Evolutionary conservation across 2,329 filamentous ascomycete genomes (phyloP), one percentile per base, ranked within the genome.

Genomic region (Elsinoe ampelina): DNA sequence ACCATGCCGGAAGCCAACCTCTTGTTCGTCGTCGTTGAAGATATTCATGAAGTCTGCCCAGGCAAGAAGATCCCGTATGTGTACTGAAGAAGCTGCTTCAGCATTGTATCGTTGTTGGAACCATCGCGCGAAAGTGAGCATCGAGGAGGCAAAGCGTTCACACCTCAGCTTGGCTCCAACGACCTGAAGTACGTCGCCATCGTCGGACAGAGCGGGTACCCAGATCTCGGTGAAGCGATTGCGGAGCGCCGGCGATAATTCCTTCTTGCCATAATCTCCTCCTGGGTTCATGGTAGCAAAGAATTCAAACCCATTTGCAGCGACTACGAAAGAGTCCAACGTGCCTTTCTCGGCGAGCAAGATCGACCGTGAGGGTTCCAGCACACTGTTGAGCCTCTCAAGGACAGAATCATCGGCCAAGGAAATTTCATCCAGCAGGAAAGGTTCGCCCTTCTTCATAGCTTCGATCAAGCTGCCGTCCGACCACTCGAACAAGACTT

Each of bases 141-240:
- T 88, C 4, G 81, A 74, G 35, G 75, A 74, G 0, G 89, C 83
- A 61, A 87, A 77, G 1, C 75, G 66, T 61, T 80, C 78, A 5
- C 80, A 77, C 3, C 72, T 71, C 15, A 98, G 76, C 68, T 95
- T 96, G 11, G 84, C 82, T 54, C 79, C 75, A 13, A 97, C 83
- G 62, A 99, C 98, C 42, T 95, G 86, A 17, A 90, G 73, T 34
- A 97, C 85, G 67, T 99, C 95, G 30, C 90, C 84, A 54, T 83
- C 80, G 59, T 92, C 87, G 1, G 89, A 90, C 58, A 97, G 75
- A 1, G 91, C 81, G 1, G 93, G 90, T 0, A 97, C 93, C 93
- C 93, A 98, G 7, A 99, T 96, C 71, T 99, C 93, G 0, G 93
- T 99, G 69, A 99, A 95, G 59, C 93, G 87, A 68, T 99, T 98